These are phyloP conservation scores for Piromyces finnis DNA, from an alignment of 192 early-diverging fungal species.

Conservation along the genomic window DNA sequence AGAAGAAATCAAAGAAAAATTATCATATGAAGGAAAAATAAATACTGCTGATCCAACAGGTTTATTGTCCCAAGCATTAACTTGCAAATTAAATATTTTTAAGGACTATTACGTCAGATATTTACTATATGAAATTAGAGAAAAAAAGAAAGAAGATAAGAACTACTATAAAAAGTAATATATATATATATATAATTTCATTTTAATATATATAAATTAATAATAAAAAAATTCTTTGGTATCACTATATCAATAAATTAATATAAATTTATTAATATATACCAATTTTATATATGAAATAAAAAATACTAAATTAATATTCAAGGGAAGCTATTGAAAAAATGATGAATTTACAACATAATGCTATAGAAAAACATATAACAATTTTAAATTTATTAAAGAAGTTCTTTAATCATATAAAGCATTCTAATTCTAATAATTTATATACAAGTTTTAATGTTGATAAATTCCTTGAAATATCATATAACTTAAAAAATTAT, in stretches of 20 bases:
- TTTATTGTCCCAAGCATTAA: neutral
- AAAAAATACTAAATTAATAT: neutral
- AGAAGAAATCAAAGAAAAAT: neutral
- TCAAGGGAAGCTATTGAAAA: neutral
- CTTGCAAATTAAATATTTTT: neutral
- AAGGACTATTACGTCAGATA: neutral
- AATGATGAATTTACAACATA: neutral
- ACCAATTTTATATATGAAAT: no score
- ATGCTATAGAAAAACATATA: neutral
- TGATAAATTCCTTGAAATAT: neutral
- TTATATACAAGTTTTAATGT: neutral
- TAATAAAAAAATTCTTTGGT: no score
- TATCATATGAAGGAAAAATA: neutral
- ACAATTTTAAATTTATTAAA: neutral
- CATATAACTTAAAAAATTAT: neutral
- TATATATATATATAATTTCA: no score
- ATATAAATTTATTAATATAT: no score
- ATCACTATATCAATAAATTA: no score
- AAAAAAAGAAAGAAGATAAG: neutral
- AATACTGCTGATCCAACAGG: neutral
- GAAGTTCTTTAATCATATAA: neutral
- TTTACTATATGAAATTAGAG: neutral
- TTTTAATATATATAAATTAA: no score
- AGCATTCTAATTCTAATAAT: no score
- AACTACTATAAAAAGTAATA: neutral